Percentiles rank a stretch among this genome's conserved stretches.
phyloP scores from a whole-genome alignment of 2,329 filamentous ascomycete species.

The Hymenoscyphus repandus region DNA sequence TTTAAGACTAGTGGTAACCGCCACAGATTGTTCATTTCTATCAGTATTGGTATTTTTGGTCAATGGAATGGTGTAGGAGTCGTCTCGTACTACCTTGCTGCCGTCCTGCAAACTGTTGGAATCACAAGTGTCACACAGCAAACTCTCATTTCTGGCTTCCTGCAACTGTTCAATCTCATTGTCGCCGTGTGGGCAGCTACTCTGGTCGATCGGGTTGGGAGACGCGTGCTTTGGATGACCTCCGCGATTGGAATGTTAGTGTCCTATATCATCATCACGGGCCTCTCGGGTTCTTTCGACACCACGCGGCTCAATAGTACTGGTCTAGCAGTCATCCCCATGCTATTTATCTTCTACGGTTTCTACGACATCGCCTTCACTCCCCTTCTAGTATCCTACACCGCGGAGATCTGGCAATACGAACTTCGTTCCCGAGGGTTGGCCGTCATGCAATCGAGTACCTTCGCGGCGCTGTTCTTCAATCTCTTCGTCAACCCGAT shows the following conservation, averaged over 20 bases:
- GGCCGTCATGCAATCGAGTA: constrained; percentile 29
- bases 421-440: constrained; percentile 33
- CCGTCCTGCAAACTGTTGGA: constrained; percentile 25
- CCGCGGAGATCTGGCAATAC: constrained; percentile 37
- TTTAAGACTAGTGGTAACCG: constrained; percentile 27
- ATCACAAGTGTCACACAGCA: constrained; percentile 19
- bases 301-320: constrained; percentile 15
- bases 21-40: constrained; percentile 28
- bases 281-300: constrained; percentile 2
- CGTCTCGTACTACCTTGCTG: constrained; percentile 35
- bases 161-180: constrained; percentile 34
- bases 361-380: constrained; percentile 37
- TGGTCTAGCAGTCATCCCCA: constrained; percentile 37
- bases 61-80: constrained; percentile 28
- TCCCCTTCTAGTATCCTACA: constrained; percentile 16
- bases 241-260: constrained; percentile 28
- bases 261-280: constrained; percentile 10
- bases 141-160: constrained; percentile 28
- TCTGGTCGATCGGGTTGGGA: constrained; percentile 32
- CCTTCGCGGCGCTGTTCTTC: constrained; percentile 31
- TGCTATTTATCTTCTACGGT: constrained; percentile 43
- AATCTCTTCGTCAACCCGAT: constrained; percentile 44
- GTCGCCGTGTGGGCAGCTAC: constrained; percentile 33
- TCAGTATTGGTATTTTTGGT: constrained; percentile 29
- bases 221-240: constrained; percentile 26